Percentiles rank a stretch among this genome's conserved stretches.
Conservation (phyloP, 768 basidiomycete genomes). For the Boletellus emodensis region DNA sequence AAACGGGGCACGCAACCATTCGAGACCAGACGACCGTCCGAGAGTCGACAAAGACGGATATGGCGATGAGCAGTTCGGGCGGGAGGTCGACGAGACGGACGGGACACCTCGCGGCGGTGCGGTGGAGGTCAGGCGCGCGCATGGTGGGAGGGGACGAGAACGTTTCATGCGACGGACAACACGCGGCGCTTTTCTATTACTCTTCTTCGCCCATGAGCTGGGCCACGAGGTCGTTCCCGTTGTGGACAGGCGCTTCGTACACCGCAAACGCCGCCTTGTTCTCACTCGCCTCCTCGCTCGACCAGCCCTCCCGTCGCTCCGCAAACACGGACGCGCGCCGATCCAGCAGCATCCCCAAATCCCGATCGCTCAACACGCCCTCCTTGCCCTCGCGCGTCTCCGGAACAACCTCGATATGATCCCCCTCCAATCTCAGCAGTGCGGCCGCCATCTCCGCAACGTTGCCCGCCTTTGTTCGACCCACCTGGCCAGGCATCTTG, state of each 20-base stretch:
- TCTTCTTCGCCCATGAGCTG: constrained; percentile 56
- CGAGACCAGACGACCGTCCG: constrained; percentile 10
- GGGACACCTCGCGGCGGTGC: neutral
- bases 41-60: constrained; percentile 11
- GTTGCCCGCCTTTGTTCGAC: constrained; percentile 53
- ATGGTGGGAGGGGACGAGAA: neutral
- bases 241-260: constrained; percentile 60
- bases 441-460: constrained; percentile 79
- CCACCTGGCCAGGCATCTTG: constrained; percentile 61
- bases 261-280: constrained; percentile 70
- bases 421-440: constrained; percentile 76
- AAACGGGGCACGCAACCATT: constrained; percentile 6
- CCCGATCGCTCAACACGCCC: constrained; percentile 75
- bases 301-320: constrained; percentile 72
- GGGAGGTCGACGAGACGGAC: constrained; percentile 12
- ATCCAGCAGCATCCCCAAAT: constrained; percentile 79
- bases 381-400: constrained; percentile 61
- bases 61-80: constrained; percentile 8
- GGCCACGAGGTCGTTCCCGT: constrained; percentile 65
- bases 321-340: constrained; percentile 69
- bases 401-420: constrained; percentile 84
- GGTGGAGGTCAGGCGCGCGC: neutral
- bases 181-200: neutral
- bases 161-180: neutral
- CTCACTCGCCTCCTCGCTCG: constrained; percentile 34